A percentile compares a stretch with the other conserved stretches of the same genome.
Evolutionary conservation across 129 eudicot species (phyloP).

Genomic region (Flaveria linearis): DNA sequence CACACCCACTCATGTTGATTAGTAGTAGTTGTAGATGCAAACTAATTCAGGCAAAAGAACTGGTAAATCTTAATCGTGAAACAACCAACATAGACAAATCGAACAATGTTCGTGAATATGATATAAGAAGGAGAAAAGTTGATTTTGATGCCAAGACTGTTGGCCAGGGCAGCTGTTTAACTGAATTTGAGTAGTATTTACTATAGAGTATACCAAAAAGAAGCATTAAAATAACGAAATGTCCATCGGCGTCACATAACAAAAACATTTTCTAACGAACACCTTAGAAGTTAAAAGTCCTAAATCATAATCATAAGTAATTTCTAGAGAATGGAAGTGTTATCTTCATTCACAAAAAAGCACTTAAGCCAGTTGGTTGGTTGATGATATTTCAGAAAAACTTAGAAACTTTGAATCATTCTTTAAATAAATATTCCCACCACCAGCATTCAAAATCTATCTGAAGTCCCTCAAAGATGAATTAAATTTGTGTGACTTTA

Average conservation of each 20-base stretch:
- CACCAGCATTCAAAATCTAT: not conserved
- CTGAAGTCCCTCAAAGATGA: slow-evolving; percentile 1
- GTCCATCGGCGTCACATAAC: not conserved
- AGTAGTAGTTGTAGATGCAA: not conserved
- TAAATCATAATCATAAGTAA: not conserved
- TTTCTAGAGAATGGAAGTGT: not conserved
- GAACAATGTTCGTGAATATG: not conserved
- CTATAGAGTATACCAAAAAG: not conserved
- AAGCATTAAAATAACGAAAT: not conserved
- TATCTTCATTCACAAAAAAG: not conserved
- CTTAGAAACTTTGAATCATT: too few relatives aligned
- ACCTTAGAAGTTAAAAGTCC: not conserved
- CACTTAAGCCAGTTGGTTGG: not conserved
- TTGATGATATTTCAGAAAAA: not conserved
- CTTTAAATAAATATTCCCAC: too few relatives aligned
- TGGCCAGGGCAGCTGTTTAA: not conserved
- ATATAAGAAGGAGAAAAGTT: not conserved
- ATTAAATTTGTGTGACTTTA: not conserved
- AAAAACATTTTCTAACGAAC: not conserved
- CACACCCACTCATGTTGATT: slow-evolving; percentile 6
- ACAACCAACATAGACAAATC: not conserved
- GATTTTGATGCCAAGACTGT: not conserved
- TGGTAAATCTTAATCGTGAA: not conserved
- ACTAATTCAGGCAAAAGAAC: not conserved
- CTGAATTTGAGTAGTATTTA: not conserved